phyloP scores from a whole-genome alignment of 352 stramenopile species.

The Pythium folliculosum region DNA sequence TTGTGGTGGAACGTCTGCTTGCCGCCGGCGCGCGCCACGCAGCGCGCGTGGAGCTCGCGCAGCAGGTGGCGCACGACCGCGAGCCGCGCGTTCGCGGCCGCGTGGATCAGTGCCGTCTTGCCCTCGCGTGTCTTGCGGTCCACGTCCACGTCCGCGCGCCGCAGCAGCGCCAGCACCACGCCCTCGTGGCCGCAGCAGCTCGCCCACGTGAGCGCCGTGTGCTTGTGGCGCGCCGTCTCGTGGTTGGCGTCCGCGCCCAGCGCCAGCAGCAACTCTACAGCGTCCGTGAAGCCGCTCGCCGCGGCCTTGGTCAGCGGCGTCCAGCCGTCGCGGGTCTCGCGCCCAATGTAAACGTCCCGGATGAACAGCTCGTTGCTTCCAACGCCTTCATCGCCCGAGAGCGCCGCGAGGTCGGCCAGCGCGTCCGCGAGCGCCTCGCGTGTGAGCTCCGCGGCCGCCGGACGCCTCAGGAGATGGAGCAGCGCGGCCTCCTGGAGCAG shows the following conservation, averaged over 20 bases:
- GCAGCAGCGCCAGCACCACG: slow-evolving; percentile 55
- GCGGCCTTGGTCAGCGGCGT: slow-evolving; percentile 70
- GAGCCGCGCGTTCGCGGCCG: slow-evolving; percentile 50
- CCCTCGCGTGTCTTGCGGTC: slow-evolving; percentile 50
- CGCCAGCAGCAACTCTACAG: slow-evolving; percentile 41
- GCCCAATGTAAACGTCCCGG: slow-evolving; percentile 45
- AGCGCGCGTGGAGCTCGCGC: slow-evolving; percentile 37
- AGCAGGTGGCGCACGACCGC: slow-evolving; percentile 64
- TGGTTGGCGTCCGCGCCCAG: slow-evolving; percentile 46
- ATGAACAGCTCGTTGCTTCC: slow-evolving; percentile 13
- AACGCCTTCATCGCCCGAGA: slow-evolving; percentile 18
- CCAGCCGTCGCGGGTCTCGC: slow-evolving; percentile 67
- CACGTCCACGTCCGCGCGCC: slow-evolving; percentile 32
- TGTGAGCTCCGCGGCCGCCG: slow-evolving; percentile 2
- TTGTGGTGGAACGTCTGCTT: slow-evolving; percentile 37
- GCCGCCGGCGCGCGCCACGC: slow-evolving; percentile 5
- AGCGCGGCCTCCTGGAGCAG: slow-evolving; percentile 47
- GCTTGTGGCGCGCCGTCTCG: slow-evolving; percentile 52
- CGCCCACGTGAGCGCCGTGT: slow-evolving; percentile 78
- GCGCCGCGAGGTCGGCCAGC: slow-evolving; percentile 4
- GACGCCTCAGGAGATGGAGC: slow-evolving; percentile 35
- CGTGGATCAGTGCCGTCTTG: slow-evolving; percentile 73
- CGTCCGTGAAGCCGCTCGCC: slow-evolving; percentile 44
- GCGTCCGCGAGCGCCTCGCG: slow-evolving; percentile 1
- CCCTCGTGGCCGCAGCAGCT: slow-evolving; percentile 72